A percentile compares a stretch with the other conserved stretches of the same genome.
phyloP scores from a whole-genome alignment of 495 filamentous ascomycete species.

The Lentithecium fluviatile region DNA sequence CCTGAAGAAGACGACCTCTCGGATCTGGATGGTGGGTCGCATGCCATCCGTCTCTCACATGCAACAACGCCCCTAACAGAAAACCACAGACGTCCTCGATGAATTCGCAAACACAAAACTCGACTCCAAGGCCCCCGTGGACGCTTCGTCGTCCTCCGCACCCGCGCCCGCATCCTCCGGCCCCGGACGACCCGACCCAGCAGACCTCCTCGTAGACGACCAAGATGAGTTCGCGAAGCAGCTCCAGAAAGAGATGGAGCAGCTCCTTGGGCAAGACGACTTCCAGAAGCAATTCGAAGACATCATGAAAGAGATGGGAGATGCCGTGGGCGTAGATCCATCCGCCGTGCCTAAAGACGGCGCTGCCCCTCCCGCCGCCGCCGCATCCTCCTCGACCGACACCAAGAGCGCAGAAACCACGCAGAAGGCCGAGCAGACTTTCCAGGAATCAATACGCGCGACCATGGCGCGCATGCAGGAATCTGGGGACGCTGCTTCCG shows the following conservation, averaged over 20 bases:
- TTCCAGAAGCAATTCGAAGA: conserved; percentile 83
- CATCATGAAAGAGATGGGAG: conserved; percentile 75
- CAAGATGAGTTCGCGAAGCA: conserved; percentile 76
- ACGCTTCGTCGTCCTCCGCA: conserved; percentile 44
- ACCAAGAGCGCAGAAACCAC: conserved; percentile 24
- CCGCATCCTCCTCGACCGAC: not conserved
- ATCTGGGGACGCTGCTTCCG: conserved; percentile 76
- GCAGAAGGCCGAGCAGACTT: conserved; percentile 55
- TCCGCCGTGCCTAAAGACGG: not conserved
- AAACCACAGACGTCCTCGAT: conserved; percentile 74
- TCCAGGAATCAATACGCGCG: conserved; percentile 84
- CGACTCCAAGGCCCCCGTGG: conserved; percentile 44
- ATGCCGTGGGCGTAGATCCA: conserved; percentile 39
- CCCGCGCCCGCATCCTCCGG: conserved; percentile 39
- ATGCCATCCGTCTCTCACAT: not conserved
- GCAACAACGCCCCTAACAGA: conserved; percentile 3
- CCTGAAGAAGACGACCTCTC: conserved; percentile 86
- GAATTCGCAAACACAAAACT: conserved; percentile 68
- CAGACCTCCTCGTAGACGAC: conserved; percentile 37
- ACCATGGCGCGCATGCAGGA: conserved; percentile 94
- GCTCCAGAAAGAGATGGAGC: conserved; percentile 83
- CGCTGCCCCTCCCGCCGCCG: not conserved
- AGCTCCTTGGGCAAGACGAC: conserved; percentile 73
- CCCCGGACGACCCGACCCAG: conserved; percentile 44
- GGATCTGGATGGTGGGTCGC: conserved; percentile 75